Base-by-base conservation (phyloP, 2,329 filamentous ascomycete species). In the Xylariomycetidae sp. region DNA sequence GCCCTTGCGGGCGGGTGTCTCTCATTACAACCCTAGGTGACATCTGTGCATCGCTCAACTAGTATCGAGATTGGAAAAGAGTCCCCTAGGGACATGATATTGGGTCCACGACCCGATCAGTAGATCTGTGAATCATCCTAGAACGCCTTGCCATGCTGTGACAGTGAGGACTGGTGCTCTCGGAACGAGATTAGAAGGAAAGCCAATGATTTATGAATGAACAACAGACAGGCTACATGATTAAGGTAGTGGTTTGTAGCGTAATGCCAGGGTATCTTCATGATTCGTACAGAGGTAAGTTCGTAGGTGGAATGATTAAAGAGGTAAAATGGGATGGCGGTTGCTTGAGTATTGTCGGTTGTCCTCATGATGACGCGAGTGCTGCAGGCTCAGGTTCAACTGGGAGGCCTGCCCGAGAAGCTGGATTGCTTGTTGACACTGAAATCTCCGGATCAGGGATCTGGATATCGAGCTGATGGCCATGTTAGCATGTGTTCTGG, bases 391-490 rank as follows among this genome's bases (percentile, higher is more conserved):
- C 38, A 8, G 36, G 40, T 24, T 42, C 43, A 9, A 26, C 25
- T 12, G 34, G 35, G 29, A 35, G 50, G 13, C 53, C 54, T 4
- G 54, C 47, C 25, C 52, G 64, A 49, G 51, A 65, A 20, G 59
- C 60, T 2, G 64, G 59, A 14, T 65, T 72, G 38, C 64, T 72
- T 8, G 61, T 63, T 29, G 67, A 69, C 4, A 68, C 63, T 3
- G 71, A 74, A 38, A 87, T 77, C 47, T 85, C 81, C 2, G 85
- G 84, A 54, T 89, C 83, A 4, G 82, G 79, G 37, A 89, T 85
- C 60, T 88, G 82, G 30, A 89, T 85, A 48, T 89, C 84, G 47
- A 89, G 71, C 81, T 85, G 37, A 14, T 28, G 9, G 32, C 13
- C 18, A n/a, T 22, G 33, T 62, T 38, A 60, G 53, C 31, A 38